A percentile compares a stretch with the other conserved stretches of the same genome.
Conservation (phyloP, 2,329 filamentous ascomycete species). For the Ascochyta fabae region DNA sequence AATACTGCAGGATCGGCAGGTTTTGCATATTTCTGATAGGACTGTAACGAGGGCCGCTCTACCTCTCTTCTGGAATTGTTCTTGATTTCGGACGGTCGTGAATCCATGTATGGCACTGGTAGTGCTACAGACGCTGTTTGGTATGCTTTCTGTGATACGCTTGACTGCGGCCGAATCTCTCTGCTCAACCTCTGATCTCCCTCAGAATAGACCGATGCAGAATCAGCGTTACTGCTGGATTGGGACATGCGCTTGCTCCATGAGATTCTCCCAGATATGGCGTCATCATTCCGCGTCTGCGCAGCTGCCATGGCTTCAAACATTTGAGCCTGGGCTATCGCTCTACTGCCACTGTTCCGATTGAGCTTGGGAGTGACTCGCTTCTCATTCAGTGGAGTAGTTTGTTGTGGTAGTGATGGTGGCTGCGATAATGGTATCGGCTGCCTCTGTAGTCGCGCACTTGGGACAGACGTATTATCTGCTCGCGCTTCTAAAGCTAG, state of each 20-base stretch:
- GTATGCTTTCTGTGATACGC: slow-evolving; percentile 2
- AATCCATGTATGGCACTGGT: not conserved
- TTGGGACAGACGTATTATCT: not conserved
- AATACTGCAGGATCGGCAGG: not conserved
- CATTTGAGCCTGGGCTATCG: slow-evolving; percentile 39
- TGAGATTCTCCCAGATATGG: not conserved
- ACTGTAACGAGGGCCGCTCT: not conserved
- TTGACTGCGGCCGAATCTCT: slow-evolving; percentile 1
- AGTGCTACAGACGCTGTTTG: not conserved
- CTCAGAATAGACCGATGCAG: slow-evolving; percentile 25
- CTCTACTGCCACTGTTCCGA: slow-evolving; percentile 33
- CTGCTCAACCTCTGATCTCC: not conserved
- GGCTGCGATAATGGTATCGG: not conserved
- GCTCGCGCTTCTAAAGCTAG: not conserved
- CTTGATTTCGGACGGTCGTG: not conserved
- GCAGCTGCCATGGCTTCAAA: slow-evolving; percentile 37
- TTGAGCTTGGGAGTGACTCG: slow-evolving; percentile 33
- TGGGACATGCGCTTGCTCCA: slow-evolving; percentile 13
- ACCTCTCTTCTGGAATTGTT: too few relatives aligned
- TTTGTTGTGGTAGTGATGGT: not conserved
- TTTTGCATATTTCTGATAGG: not conserved
- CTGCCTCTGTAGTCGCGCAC: not conserved
- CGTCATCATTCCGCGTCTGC: slow-evolving; percentile 14
- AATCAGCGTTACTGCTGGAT: slow-evolving; percentile 17
- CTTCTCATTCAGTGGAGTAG: slow-evolving; percentile 17